Base-by-base conservation (phyloP, 1,139 yeast species). In the Sporopachydermia cereana region DNA sequence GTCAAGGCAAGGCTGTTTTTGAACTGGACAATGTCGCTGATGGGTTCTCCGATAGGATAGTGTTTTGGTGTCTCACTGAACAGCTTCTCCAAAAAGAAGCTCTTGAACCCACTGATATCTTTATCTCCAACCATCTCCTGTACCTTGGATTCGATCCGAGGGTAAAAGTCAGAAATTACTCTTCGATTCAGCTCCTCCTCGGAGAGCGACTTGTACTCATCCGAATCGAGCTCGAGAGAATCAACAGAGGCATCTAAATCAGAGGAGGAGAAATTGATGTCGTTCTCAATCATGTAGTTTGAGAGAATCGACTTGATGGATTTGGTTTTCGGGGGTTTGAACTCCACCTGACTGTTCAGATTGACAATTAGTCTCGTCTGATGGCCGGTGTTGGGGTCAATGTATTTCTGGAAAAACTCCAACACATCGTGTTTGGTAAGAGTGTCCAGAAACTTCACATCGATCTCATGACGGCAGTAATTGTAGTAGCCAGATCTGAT, bases 401-500 rank as follows among this genome's bases (percentile, higher is more conserved):
- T 68, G 48, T 64, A 69, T 3, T 64, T 57, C 21, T 72, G 58
- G 59, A 71, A 85, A 55, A 80, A 78, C 1, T 68, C 66, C 22
- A 74, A 52, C 41, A 89, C 66, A 36, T 89, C 84, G 1, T 62
- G 57, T 56, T 79, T 74, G 24, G 79, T 67, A 45, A 88, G 61
- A 1, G 56, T 55, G 45, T 72, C 70, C 49, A 86, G 68, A 5
- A 74, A 54, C 41, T 69, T 69, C 9, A 84, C 88, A 22, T 81
- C 81, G 44, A 68, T 65, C 44, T 68, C 74, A 49, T 77, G 68
- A 43, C 71, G 68, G 41, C 69, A 64, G 62, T 88, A 91, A 59
- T 89, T 84, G 58, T 81, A 86, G 60, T 69, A 83, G 3, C 96
- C 96, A 47, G 77, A 72, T 36, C 75, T 72, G 47, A 91, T 81